These are phyloP conservation scores for Aspergillus tanneri DNA, from an alignment of 2,329 filamentous ascomycete genomes.

Conservation along the genomic window DNA sequence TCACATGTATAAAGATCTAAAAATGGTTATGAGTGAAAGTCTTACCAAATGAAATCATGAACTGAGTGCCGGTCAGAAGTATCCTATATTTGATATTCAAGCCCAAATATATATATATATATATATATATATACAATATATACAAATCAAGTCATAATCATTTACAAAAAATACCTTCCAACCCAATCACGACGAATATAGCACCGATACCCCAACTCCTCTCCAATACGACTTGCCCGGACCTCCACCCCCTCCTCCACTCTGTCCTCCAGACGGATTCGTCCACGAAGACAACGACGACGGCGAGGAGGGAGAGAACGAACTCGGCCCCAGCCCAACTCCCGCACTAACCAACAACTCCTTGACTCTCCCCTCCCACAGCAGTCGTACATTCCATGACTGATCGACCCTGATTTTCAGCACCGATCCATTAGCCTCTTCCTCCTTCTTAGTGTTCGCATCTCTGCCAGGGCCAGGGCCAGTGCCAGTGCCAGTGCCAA, in stretches of 20 bases:
- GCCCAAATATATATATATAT: background rate
- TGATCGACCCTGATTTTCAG: constrained; percentile 89
- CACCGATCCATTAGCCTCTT: constrained; percentile 76
- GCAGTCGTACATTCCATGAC: constrained; percentile 75
- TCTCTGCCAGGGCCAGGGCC: no score
- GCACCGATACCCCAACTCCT: constrained; percentile 43
- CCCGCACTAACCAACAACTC: constrained; percentile 90
- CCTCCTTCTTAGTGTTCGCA: constrained; percentile 39
- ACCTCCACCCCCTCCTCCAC: constrained; percentile 28
- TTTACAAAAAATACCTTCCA: background rate
- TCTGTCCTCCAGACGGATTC: constrained; percentile 23
- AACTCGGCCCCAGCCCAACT: constrained; percentile 68
- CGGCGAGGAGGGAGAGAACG: constrained; percentile 36
- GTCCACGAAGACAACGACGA: constrained; percentile 29
- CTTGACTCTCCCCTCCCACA: constrained; percentile 93
- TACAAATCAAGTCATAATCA: background rate
- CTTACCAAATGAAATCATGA: no score
- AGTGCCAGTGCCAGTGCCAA: no score
- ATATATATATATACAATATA: background rate
- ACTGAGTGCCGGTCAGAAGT: no score
- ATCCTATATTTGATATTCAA: no score
- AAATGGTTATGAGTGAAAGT: constrained; percentile 4
- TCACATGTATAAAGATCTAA: constrained; percentile 6
- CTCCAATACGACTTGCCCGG: constrained; percentile 39
- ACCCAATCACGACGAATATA: constrained; percentile 40